Percentiles rank a stretch among this genome's conserved stretches.
Conservation (phyloP, 345 rosid genomes). For the Linum tenue region DNA sequence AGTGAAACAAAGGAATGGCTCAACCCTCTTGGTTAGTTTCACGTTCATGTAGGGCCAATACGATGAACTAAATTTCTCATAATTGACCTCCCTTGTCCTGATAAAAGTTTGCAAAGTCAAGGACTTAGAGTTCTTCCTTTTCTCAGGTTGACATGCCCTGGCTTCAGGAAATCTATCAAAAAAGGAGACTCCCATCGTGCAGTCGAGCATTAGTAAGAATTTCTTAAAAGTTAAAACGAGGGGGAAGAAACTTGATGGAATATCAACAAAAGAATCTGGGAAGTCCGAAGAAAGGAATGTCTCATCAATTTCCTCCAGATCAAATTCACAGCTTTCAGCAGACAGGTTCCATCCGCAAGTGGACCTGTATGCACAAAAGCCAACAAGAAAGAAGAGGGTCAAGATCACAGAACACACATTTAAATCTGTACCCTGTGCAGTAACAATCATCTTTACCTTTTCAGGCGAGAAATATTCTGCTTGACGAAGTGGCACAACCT, state of each 20-base stretch:
- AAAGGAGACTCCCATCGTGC: not conserved
- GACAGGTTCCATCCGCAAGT: not conserved
- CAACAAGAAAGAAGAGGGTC: not conserved
- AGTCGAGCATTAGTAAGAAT: conserved; percentile 1
- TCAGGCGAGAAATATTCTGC: conserved; percentile 1
- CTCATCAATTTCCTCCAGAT: not conserved
- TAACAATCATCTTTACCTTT: conserved; percentile 4
- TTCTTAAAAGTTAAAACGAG: not conserved
- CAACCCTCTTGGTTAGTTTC: not conserved
- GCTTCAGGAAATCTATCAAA: conserved; percentile 1
- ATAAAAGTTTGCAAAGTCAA: not conserved
- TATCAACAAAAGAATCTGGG: not conserved
- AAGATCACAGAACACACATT: not conserved
- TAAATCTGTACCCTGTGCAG: not conserved
- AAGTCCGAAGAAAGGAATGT: not conserved
- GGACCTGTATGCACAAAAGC: not conserved
- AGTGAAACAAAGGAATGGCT: not conserved
- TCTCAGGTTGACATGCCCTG: not conserved
- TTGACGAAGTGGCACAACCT: conserved; percentile 1
- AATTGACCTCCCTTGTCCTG: not conserved
- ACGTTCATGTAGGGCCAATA: not conserved
- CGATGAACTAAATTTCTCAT: not conserved
- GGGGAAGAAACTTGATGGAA: not conserved
- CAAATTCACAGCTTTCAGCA: not conserved
- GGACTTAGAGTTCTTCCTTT: not conserved